Evolutionary conservation across 2,329 filamentous ascomycete genomes (phyloP), one percentile per base, ranked within the genome.

Genomic region (Colletotrichum sp.): DNA sequence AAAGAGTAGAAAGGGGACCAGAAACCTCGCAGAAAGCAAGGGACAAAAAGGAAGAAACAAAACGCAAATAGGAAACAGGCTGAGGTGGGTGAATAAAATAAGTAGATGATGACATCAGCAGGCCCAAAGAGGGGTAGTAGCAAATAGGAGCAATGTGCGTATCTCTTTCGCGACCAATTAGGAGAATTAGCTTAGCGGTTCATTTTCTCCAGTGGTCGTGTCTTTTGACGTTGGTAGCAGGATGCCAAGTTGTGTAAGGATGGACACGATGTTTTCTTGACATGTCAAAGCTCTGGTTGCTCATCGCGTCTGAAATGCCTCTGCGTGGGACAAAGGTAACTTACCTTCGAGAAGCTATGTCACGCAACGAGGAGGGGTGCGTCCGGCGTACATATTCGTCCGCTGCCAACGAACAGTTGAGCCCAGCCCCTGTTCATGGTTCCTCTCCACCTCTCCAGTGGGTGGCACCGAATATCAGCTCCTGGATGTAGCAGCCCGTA

Each of bases 31-130:
- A 43, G 18, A 10, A n/a, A 43, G 38, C 38, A 12, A 43, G 12
- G 18, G 18, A 12, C 18, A n/a, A 3, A n/a, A 43, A n/a, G 18
- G 18, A 10, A 5, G 38, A 43, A n/a, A 3, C 18, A 6, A 48
- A 21, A 2, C 9, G 10, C 7, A 0, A 21, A 0, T 13, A 7
- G n/a, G n/a, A 21, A 13, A 4, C 10, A 48, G 43, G 43, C 6
- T 48, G 3, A 13, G 18, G 9, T 43, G 38, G 18, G 18, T 0
- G 18, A 21, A 7, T 21, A 21, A 21, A n/a, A n/a, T 8, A 43
- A 43, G 2, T 18, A 43, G 16, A 43, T 43, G 18, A 48, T 7
- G n/a, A 12, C 6, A 48, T 21, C n/a, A 1, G n/a, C 43, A 21
- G 43, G n/a, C 43, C 18, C n/a, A 21, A 21, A 48, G 43, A 48